phyloP scores from a whole-genome alignment of 495 filamentous ascomycete genomes.

The Melanomma pulvis-pyrius region DNA sequence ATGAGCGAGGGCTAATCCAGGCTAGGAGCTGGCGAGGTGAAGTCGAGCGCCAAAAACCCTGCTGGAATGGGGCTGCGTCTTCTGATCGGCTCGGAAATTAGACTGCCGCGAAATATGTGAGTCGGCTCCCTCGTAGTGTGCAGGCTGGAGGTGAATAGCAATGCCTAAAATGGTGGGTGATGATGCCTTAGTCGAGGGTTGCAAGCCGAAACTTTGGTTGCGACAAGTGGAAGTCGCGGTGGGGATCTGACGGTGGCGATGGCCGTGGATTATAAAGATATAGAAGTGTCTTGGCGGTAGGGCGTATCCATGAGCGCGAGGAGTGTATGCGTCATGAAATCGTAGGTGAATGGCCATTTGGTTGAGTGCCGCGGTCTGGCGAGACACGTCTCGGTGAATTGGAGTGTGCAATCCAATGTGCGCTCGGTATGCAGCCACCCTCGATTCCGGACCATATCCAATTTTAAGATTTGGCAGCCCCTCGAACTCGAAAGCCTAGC shows the following conservation, averaged over 20 bases:
- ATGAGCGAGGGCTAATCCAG: neutral
- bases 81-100: slow-evolving; percentile 5
- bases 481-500: neutral
- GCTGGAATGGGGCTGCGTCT: slow-evolving; percentile 6
- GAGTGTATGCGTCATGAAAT: neutral
- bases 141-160: no score
- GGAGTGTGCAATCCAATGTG: slow-evolving; percentile 3
- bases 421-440: slow-evolving; percentile 7
- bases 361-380: neutral
- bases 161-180: neutral
- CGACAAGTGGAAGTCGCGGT: no score
- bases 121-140: neutral
- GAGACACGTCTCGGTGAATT: neutral
- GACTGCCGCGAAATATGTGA: slow-evolving; percentile 2
- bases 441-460: neutral
- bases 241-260: no score
- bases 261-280: no score
- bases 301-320: neutral
- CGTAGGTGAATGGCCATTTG: neutral
- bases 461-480: neutral
- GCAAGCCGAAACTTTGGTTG: neutral
- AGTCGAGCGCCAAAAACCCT: neutral
- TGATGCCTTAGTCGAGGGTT: neutral
- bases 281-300: neutral
- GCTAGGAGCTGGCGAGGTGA: neutral